Evolutionary conservation across 225 moss, liverwort and hornwort genomes (phyloP).

Genomic region (Bryum argenteum): DNA sequence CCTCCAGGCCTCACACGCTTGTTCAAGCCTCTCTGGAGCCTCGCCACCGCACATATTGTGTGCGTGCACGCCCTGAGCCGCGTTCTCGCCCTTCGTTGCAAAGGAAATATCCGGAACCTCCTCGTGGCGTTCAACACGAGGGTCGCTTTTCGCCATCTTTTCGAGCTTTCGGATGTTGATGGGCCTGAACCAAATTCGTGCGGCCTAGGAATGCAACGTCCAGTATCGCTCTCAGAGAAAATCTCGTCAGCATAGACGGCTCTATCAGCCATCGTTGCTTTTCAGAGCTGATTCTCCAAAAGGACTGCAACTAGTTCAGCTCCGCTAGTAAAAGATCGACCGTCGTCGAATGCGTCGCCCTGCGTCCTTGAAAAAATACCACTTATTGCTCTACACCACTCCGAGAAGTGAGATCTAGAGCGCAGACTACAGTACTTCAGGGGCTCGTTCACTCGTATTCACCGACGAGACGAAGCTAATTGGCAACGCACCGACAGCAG

Average conservation of each 20-base stretch:
- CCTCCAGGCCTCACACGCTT: neutral
- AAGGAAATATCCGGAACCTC: constrained; percentile 22
- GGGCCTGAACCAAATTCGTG: neutral
- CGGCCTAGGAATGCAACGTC: neutral
- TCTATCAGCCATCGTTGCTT: neutral
- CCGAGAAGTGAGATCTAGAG: neutral
- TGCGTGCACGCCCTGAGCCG: constrained; percentile 26
- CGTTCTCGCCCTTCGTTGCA: constrained; percentile 18
- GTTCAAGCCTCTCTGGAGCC: constrained; percentile 18
- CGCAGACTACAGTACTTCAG: neutral
- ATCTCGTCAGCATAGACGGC: constrained; percentile 13
- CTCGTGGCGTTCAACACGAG: constrained; percentile 22
- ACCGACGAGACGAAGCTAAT: too few species aligned
- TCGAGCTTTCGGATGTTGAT: constrained; percentile 22
- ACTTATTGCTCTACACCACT: neutral
- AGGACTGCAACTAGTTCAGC: neutral
- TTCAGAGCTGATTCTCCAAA: neutral
- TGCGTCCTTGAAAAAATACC: neutral
- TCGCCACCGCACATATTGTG: constrained; percentile 20
- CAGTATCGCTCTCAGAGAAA: neutral
- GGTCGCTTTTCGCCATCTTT: constrained; percentile 22
- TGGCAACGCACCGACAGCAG: too few species aligned
- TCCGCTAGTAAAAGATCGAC: neutral
- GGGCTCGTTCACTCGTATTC: neutral
- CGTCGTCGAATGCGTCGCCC: neutral